Conservation (phyloP, 2,329 filamentous ascomycete species). For the Aspergillus calidoustus region DNA sequence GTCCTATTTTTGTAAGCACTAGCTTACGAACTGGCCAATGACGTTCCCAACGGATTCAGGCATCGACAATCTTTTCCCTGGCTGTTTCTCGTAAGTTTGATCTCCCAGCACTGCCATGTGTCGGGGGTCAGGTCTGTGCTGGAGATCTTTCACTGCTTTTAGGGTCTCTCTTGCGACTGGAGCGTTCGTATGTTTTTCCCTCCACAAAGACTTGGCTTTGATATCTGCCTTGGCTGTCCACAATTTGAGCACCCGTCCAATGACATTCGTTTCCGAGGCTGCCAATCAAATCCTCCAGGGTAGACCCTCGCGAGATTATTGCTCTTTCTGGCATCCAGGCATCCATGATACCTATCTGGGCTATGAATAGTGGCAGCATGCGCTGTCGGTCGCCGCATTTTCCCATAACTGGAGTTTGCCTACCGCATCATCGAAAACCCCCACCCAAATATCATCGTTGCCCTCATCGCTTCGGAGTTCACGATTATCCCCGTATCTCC, state of each 20-base stretch:
- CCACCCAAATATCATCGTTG: neutral
- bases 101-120: neutral
- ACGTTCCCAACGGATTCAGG: neutral
- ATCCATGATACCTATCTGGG: neutral
- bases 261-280: neutral
- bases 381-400: too few relatives aligned
- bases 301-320: neutral
- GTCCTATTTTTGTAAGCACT: neutral
- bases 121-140: neutral
- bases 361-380: too few relatives aligned
- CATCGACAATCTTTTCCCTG: neutral
- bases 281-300: too few relatives aligned
- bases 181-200: neutral
- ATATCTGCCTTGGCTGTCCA: neutral
- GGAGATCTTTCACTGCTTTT: neutral
- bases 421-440: neutral
- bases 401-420: neutral
- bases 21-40: neutral
- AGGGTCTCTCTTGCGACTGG: neutral
- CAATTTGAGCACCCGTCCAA: neutral
- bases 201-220: neutral
- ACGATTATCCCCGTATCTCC: neutral
- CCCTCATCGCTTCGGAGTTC: neutral
- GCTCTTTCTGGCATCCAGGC: neutral
- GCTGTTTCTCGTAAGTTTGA: neutral